phyloP scores from a whole-genome alignment of 805 yeast genomes.

The Zygosaccharomyces lentus region DNA sequence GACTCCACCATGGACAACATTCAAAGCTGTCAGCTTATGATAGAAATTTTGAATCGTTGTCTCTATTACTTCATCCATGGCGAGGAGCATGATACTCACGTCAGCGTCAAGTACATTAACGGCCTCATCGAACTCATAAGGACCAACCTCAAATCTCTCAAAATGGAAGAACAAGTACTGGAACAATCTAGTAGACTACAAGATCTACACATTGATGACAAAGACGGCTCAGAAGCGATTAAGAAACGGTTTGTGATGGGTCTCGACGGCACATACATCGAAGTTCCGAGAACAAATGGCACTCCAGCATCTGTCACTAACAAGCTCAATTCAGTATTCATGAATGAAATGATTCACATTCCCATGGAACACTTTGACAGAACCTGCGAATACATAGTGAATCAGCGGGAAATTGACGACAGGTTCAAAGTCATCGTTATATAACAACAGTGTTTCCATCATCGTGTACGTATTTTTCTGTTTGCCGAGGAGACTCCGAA shows the following conservation, averaged over 20 bases:
- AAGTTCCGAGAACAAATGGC: slow-evolving; percentile 17
- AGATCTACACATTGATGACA: slow-evolving; percentile 15
- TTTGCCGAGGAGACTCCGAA: slow-evolving; percentile 2
- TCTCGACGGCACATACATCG: slow-evolving; percentile 29
- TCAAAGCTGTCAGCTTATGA: slow-evolving; percentile 69
- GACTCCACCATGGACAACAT: slow-evolving; percentile 83
- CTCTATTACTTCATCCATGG: slow-evolving; percentile 66
- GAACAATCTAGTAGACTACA: slow-evolving; percentile 9
- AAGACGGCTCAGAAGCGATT: slow-evolving; percentile 21
- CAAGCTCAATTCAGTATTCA: slow-evolving; percentile 33
- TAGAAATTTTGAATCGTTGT: slow-evolving; percentile 84
- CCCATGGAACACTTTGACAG: slow-evolving; percentile 56
- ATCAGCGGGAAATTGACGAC: slow-evolving; percentile 66
- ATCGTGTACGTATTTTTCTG: slow-evolving; percentile 1
- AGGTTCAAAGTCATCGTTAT: slow-evolving; percentile 53
- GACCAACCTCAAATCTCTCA: slow-evolving; percentile 45
- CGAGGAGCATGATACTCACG: slow-evolving; percentile 32
- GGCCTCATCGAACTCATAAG: slow-evolving; percentile 81
- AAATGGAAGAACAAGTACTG: slow-evolving; percentile 35
- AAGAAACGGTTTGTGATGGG: slow-evolving; percentile 22
- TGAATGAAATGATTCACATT: slow-evolving; percentile 28
- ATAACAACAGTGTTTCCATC: slow-evolving; percentile 4
- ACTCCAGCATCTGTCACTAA: slow-evolving; percentile 19
- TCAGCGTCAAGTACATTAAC: slow-evolving; percentile 72
- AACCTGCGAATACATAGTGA: slow-evolving; percentile 63